phyloP scores from a whole-genome alignment of 75 land plant genomes.

The Sequoia sempervirens region DNA sequence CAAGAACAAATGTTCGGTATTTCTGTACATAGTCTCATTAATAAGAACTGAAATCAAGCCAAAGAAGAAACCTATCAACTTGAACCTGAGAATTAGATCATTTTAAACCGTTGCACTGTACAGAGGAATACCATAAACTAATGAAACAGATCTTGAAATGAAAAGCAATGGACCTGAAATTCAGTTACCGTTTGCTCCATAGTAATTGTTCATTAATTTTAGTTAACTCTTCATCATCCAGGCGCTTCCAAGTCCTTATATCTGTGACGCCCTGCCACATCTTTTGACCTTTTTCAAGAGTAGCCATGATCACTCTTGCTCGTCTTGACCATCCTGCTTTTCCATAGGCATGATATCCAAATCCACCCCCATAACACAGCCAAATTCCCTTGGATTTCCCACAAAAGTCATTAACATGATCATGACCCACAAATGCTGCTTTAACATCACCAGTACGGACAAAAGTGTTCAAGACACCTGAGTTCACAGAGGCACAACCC shows the following conservation, averaged over 20 bases:
- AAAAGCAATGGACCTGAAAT: background rate
- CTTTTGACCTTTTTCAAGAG: slow-evolving; percentile 41
- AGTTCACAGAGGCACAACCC: slow-evolving; percentile 51
- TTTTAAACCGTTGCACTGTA: background rate
- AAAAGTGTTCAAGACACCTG: slow-evolving; percentile 54
- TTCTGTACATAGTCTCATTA: background rate
- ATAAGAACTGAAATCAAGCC: background rate
- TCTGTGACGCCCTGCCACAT: slow-evolving; percentile 52
- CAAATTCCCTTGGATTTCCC: slow-evolving; percentile 51
- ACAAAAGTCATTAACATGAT: slow-evolving; percentile 77
- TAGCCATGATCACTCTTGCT: slow-evolving; percentile 52
- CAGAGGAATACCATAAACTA: background rate
- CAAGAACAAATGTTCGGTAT: background rate
- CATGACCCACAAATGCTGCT: slow-evolving; percentile 74
- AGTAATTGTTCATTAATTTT: slow-evolving; percentile 68
- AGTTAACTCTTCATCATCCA: slow-evolving; percentile 52
- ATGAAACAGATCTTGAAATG: background rate
- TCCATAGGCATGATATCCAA: slow-evolving; percentile 81
- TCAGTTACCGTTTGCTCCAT: slow-evolving; percentile 25
- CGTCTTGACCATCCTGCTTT: slow-evolving; percentile 66
- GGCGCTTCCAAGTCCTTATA: slow-evolving; percentile 74
- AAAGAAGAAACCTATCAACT: background rate
- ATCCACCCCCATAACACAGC: slow-evolving; percentile 79
- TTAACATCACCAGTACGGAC: slow-evolving; percentile 54
- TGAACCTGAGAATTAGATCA: background rate